A percentile compares a stretch with the other conserved stretches of the same genome.
These are phyloP conservation scores for Nicotiana benthamiana DNA, from an alignment of 257 asterid genomes.

Conservation along the genomic window DNA sequence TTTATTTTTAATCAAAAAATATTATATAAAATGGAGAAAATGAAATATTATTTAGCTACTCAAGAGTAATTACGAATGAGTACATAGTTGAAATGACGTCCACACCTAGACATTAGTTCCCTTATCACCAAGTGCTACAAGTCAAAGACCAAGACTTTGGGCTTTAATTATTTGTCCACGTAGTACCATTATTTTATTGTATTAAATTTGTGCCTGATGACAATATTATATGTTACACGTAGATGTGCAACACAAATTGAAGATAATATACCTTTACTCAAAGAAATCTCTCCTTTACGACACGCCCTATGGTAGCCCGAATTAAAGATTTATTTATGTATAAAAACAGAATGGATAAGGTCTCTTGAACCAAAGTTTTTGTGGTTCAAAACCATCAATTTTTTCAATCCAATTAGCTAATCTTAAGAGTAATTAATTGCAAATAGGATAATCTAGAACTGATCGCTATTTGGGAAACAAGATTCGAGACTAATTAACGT, in stretches of 20 bases:
- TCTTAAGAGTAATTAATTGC: constrained; percentile 4
- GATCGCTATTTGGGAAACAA: background rate
- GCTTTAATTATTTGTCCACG: no score
- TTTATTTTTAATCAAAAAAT: no score
- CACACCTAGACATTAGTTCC: constrained; percentile 1
- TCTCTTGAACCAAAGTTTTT: constrained; percentile 7
- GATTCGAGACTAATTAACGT: background rate
- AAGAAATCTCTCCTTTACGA: constrained; percentile 1
- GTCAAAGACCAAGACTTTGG: constrained; percentile 41
- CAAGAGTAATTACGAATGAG: no score
- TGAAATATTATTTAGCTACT: no score
- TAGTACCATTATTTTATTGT: background rate
- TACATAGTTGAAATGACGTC: background rate
- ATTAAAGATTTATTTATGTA: no score
- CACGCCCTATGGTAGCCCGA: no score
- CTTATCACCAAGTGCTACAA: constrained; percentile 15
- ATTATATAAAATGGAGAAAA: no score
- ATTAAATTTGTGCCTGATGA: background rate
- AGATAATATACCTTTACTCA: background rate
- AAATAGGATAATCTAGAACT: constrained; percentile 11
- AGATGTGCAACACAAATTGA: background rate
- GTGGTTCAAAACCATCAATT: background rate
- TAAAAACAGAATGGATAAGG: constrained; percentile 6
- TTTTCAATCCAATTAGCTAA: constrained; percentile 12
- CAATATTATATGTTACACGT: constrained; percentile 12